Conservation (phyloP, 768 basidiomycete genomes). For the Leccinum uliginosum region DNA sequence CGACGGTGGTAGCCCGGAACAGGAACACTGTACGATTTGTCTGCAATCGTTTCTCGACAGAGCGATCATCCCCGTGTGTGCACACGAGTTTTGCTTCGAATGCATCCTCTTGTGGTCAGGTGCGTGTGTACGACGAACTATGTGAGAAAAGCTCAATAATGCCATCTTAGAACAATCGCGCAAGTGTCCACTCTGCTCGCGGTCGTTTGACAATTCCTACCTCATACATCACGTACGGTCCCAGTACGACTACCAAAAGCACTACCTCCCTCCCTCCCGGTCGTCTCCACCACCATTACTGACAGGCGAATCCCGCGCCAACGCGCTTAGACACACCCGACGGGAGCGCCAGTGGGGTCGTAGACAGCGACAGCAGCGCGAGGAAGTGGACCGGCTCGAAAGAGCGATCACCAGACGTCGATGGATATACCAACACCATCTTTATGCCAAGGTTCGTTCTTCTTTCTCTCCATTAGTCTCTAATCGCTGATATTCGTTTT, state of each 20-base stretch:
- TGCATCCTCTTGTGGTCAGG: slow-evolving; percentile 86
- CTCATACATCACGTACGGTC: slow-evolving; percentile 79
- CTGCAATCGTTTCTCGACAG: slow-evolving; percentile 72
- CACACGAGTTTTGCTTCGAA: slow-evolving; percentile 92
- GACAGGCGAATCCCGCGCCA: slow-evolving; percentile 24
- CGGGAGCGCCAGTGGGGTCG: slow-evolving; percentile 55
- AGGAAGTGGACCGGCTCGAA: slow-evolving; percentile 69
- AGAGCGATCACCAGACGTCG: slow-evolving; percentile 66
- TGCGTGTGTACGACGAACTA: slow-evolving; percentile 30
- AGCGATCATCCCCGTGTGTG: slow-evolving; percentile 78
- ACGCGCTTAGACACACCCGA: slow-evolving; percentile 29
- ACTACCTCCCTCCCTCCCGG: slow-evolving; percentile 65
- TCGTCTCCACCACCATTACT: slow-evolving; percentile 42
- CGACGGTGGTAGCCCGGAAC: not conserved
- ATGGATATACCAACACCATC: slow-evolving; percentile 74
- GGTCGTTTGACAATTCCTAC: slow-evolving; percentile 58
- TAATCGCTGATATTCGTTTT: slow-evolving; percentile 1
- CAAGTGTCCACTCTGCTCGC: slow-evolving; percentile 72
- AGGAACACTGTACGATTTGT: slow-evolving; percentile 77
- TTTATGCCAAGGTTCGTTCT: slow-evolving; percentile 75
- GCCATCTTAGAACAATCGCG: slow-evolving; percentile 60
- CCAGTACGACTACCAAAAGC: slow-evolving; percentile 76
- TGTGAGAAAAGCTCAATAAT: not conserved
- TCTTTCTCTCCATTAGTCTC: slow-evolving; percentile 15
- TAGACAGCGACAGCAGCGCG: slow-evolving; percentile 44